Evolutionary conservation across 176 grass and related monocot genomes (phyloP), one percentile per base, ranked within the genome.

Genomic region (Microstegium vimineum): DNA sequence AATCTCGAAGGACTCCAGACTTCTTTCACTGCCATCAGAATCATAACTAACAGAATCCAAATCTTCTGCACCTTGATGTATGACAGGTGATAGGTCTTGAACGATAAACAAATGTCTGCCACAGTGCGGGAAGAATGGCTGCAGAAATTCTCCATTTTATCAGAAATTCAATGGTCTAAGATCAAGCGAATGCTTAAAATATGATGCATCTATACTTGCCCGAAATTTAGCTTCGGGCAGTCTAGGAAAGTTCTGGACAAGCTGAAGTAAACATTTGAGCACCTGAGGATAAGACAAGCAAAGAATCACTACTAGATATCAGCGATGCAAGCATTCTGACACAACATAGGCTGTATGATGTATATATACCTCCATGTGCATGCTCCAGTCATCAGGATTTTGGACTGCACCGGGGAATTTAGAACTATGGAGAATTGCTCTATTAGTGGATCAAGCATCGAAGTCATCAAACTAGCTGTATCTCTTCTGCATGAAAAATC

Each of bases 311-410:
- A 81, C 18, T 25, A 69, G 68, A 37, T 80, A 86, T 43, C 23
- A 73, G 35, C 37, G 75, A 10, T 52, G 42, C 7, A 70, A 35
- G 45, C 28, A 30, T 57, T 82, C 28, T 28, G 54, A 72, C 36
- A 73, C 46, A 77, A 71, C 8, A 85, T 5, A 73, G 26, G 36
- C 12, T 71, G 28, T 52, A 75, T 26, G 52, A 71, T 28, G 56
- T n/a, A n/a, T 82, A 62, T 90, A 94, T 90, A 98, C 95, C 95
- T 98, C 95, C 90, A 98, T 93, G 59, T 91, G 91, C 83, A 98
- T 90, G 84, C 82, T 91, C 95, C 95, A 98, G 79, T 93, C 95
- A 90, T 93, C 90, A 70, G 95, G 92, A 88, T 93, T 91, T 93
- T 90, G 33, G 90, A 98, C 57, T 81, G 81, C 84, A 94, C 74